Evolutionary conservation across 2,329 filamentous ascomycete species (phyloP).

Genomic region (Calonectria honghensis): DNA sequence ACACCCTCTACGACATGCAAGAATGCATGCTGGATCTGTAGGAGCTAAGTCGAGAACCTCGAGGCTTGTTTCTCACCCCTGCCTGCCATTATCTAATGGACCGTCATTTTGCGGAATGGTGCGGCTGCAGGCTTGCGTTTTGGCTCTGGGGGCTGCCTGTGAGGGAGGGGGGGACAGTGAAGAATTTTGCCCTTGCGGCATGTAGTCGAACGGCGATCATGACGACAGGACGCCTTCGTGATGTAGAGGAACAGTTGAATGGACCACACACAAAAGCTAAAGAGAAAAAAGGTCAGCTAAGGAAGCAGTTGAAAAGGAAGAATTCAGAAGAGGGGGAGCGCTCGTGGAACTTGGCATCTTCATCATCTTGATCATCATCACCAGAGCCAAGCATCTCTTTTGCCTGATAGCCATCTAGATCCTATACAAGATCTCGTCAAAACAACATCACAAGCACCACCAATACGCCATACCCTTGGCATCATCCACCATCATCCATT

Average conservation of each 20-base stretch:
- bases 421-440: slow-evolving; percentile 17
- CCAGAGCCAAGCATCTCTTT: slow-evolving; percentile 8
- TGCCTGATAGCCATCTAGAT: background rate
- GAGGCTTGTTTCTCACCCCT: slow-evolving; percentile 32
- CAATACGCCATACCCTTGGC: slow-evolving; percentile 39
- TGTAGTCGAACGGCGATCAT: slow-evolving; percentile 48
- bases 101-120: slow-evolving; percentile 41
- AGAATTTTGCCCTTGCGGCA: slow-evolving; percentile 33
- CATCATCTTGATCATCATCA: slow-evolving; percentile 29
- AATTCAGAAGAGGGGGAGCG: slow-evolving; percentile 16
- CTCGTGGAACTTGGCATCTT: slow-evolving; percentile 29
- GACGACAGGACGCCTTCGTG: slow-evolving; percentile 47
- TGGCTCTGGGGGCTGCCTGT: slow-evolving; percentile 21
- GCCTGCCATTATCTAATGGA: slow-evolving; percentile 41
- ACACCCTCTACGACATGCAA: slow-evolving; percentile 25
- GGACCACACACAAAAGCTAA: slow-evolving; percentile 20
- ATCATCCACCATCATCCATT: slow-evolving; percentile 40
- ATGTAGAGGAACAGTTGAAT: slow-evolving; percentile 31
- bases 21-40: slow-evolving; percentile 31
- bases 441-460: slow-evolving; percentile 20
- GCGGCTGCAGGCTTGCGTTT: slow-evolving; percentile 32
- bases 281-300: slow-evolving; percentile 9
- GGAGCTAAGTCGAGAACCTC: slow-evolving; percentile 37
- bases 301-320: slow-evolving; percentile 33
- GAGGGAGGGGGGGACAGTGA: slow-evolving; percentile 20